Evolutionary conservation across 306 rosid species (phyloP), one percentile per base, ranked within the genome.

Genomic region (apple (Malus domestica)): DNA sequence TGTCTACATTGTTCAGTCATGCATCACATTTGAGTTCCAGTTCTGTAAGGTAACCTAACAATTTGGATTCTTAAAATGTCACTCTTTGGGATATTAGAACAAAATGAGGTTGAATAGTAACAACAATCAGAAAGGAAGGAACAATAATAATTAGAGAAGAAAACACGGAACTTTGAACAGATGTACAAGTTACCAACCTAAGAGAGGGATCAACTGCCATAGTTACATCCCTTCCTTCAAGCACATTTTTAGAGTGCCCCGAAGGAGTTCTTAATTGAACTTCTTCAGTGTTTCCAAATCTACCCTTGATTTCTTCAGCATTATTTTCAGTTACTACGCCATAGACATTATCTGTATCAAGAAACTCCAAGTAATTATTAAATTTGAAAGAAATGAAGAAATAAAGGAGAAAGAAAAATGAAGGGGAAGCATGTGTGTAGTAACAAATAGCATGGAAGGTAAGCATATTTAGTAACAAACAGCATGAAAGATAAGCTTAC

Each of bases 281-380:
- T 76, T 83, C 83, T 54, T 38, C 75, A 74, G 74, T 74, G 82
- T 69, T 67, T 76, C 81, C 83, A 35, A 75, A 80, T 65, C 80
- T 76, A 79, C 38, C 77, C 77, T 86, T 69, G 58, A 71, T 77
- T 73, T 83, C 81, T 82, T 69, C 86, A 76, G 73, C 80, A 68
- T 35, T 85, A 73, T 70, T 77, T 68, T 77, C 81, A 60, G 75
- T 85, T 68, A 64, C 79, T 58, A 80, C 32, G 59, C 72, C 80
- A 74, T 67, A 81, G 67, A 71, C 72, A 76, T 78, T 63, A 85
- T 82, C 90, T 83, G 85, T 77, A 81, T 76, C 76, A 84, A 89
- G 83, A 76, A 74, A 70, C 76, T 55, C 81, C 54, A 67, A 68
- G 80, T 80, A 51, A 71, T 75, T 70, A 82, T 73, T 71, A 77